Conservation (phyloP, 1,284 basidiomycete genomes). For the Sutorius eximius region DNA sequence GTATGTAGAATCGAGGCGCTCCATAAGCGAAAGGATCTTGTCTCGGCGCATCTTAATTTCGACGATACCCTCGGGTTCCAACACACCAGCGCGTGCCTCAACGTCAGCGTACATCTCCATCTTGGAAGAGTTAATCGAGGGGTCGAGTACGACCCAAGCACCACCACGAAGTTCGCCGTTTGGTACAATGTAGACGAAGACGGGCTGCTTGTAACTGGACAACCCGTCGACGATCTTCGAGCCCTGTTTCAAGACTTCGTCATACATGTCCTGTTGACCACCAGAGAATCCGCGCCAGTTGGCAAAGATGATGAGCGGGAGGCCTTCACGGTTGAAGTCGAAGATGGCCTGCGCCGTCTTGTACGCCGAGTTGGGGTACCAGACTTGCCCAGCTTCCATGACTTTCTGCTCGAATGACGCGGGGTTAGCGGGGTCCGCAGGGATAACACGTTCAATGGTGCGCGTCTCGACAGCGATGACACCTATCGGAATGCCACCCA, state of each 20-base stretch:
- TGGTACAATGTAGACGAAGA: slow-evolving; percentile 98
- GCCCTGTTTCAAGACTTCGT: slow-evolving; percentile 92
- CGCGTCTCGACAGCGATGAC: slow-evolving; percentile 98
- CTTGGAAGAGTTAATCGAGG: slow-evolving; percentile 93
- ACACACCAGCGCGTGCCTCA: slow-evolving; percentile 93
- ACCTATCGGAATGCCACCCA: slow-evolving; percentile 97
- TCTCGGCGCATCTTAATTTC: slow-evolving; percentile 93
- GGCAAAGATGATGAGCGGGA: slow-evolving; percentile 97
- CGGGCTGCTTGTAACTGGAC: slow-evolving; percentile 96
- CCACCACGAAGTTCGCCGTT: slow-evolving; percentile 99
- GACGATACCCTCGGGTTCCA: slow-evolving; percentile 97
- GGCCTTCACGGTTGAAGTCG: slow-evolving; percentile 96
- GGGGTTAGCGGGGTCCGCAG: slow-evolving; percentile 99
- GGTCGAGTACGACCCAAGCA: slow-evolving; percentile 99
- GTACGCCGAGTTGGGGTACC: slow-evolving; percentile 99
- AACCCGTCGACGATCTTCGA: slow-evolving; percentile 98
- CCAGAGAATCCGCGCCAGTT: slow-evolving; percentile 99
- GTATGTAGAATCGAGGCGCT: slow-evolving; percentile 87
- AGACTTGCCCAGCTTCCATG: slow-evolving; percentile 99
- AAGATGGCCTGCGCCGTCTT: slow-evolving; percentile 99
- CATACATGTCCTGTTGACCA: slow-evolving; percentile 98
- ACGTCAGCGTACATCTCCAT: slow-evolving; percentile 99
- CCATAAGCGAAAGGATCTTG: slow-evolving; percentile 90
- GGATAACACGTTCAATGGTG: slow-evolving; percentile 94
- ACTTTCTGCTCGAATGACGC: slow-evolving; percentile 96